These are phyloP conservation scores for Raffaelea arxii DNA, from an alignment of 2,329 filamentous ascomycete genomes.

Conservation along the genomic window DNA sequence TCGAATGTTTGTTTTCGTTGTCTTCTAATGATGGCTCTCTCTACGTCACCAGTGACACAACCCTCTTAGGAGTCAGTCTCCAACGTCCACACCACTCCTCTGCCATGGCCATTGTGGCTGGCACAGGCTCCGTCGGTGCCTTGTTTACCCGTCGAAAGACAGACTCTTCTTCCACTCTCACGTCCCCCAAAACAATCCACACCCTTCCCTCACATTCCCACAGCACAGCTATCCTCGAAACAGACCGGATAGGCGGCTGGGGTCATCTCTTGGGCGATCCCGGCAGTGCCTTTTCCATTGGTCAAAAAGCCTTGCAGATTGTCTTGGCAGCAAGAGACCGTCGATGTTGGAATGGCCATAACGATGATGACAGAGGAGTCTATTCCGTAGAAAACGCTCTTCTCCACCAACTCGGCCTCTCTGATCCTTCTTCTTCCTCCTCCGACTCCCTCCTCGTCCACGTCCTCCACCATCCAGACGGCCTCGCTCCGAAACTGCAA, in stretches of 20 bases:
- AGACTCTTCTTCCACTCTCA: no score
- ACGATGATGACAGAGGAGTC: not conserved
- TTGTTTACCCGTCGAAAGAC: not conserved
- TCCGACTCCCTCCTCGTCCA: slow-evolving; percentile 3
- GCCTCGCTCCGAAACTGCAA: slow-evolving; percentile 4
- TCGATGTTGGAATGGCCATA: not conserved
- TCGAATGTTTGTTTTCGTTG: not conserved
- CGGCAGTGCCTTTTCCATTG: slow-evolving; percentile 30
- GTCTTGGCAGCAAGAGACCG: slow-evolving; percentile 14
- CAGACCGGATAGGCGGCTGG: slow-evolving; percentile 31
- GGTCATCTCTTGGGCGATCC: slow-evolving; percentile 33
- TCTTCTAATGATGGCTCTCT: not conserved
- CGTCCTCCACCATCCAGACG: slow-evolving; percentile 4
- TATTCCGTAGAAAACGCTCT: slow-evolving; percentile 4
- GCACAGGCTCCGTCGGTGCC: slow-evolving; percentile 12
- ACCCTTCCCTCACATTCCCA: no score
- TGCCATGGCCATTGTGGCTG: not conserved
- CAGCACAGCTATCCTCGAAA: not conserved
- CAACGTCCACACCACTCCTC: not conserved
- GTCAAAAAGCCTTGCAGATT: slow-evolving; percentile 23
- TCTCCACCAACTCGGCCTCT: not conserved
- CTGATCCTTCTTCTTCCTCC: not conserved
- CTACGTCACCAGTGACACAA: not conserved
- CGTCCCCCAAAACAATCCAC: no score
- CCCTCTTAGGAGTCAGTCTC: not conserved